Conservation (phyloP, 768 basidiomycete species). For the Candolleomyces efflorescens region DNA sequence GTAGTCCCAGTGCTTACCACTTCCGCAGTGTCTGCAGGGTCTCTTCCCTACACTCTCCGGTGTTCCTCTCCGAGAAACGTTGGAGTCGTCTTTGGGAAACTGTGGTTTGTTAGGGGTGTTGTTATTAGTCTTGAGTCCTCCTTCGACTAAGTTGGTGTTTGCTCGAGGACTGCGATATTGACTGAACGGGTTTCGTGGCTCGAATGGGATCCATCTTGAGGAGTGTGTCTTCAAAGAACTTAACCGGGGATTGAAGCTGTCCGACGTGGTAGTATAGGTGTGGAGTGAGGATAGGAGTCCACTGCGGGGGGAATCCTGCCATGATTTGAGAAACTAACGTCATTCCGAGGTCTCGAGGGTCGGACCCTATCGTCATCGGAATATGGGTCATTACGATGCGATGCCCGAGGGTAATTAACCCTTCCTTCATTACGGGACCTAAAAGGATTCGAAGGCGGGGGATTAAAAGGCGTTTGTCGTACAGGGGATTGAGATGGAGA, state of each 20-base stretch:
- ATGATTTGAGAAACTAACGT: background rate
- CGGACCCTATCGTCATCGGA: background rate
- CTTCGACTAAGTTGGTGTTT: background rate
- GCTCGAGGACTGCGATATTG: background rate
- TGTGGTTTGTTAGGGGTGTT: no score
- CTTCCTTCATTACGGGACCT: no score
- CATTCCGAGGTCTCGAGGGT: no score
- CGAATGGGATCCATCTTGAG: background rate
- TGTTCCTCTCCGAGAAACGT: slow-evolving; percentile 10
- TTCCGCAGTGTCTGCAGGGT: slow-evolving; percentile 32
- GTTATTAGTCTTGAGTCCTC: no score
- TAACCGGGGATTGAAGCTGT: background rate
- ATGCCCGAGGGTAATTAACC: no score
- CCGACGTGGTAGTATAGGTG: background rate
- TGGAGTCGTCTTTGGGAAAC: slow-evolving; percentile 20
- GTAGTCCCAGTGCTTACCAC: slow-evolving; percentile 14
- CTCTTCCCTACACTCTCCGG: slow-evolving; percentile 20
- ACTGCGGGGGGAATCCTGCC: background rate
- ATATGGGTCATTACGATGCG: no score
- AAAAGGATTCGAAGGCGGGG: no score
- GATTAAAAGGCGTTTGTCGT: no score
- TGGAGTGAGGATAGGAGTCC: background rate
- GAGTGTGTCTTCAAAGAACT: slow-evolving; percentile 17
- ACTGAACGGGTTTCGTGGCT: slow-evolving; percentile 5
- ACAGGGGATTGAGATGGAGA: no score